phyloP scores from a whole-genome alignment of 2,329 filamentous ascomycete genomes.

The Thelonectria olida region DNA sequence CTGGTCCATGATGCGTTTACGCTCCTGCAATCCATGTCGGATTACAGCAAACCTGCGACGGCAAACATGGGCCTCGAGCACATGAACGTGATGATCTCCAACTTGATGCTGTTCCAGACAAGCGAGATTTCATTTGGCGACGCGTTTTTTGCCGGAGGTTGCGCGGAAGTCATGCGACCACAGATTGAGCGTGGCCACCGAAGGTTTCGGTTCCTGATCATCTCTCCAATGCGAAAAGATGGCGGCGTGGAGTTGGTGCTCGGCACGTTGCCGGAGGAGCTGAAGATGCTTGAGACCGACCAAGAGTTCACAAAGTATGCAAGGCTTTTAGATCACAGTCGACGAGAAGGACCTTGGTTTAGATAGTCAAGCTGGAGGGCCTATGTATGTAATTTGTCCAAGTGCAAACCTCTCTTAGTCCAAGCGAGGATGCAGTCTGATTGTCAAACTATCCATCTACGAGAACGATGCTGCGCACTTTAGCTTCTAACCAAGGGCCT shows the following conservation, averaged over 20 bases:
- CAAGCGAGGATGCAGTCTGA: too few species aligned
- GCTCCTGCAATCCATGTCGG: constrained; percentile 37
- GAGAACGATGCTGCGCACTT: too few species aligned
- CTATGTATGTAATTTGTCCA: too few species aligned
- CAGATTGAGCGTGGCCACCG: constrained; percentile 36
- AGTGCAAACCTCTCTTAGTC: too few species aligned
- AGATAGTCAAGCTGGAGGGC: too few species aligned
- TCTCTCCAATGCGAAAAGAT: constrained; percentile 40
- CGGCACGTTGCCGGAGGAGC: constrained; percentile 38
- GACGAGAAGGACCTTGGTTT: too few species aligned
- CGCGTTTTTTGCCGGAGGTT: constrained; percentile 33
- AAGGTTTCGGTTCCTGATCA: constrained; percentile 33
- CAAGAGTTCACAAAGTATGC: constrained; percentile 37
- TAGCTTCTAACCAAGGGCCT: too few species aligned
- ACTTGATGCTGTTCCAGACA: constrained; percentile 39
- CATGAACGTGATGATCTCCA: constrained; percentile 38
- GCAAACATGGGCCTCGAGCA: constrained; percentile 40
- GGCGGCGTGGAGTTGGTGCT: constrained; percentile 39
- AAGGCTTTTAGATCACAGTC: too few species aligned
- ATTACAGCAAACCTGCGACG: constrained; percentile 35
- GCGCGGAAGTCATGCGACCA: constrained; percentile 37
- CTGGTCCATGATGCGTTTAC: constrained; percentile 43
- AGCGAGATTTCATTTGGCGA: constrained; percentile 39
- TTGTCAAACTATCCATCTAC: too few species aligned
- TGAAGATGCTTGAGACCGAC: constrained; percentile 36